Conservation (phyloP, 805 yeast species). For the Tetrapisispora iriomotensis region DNA sequence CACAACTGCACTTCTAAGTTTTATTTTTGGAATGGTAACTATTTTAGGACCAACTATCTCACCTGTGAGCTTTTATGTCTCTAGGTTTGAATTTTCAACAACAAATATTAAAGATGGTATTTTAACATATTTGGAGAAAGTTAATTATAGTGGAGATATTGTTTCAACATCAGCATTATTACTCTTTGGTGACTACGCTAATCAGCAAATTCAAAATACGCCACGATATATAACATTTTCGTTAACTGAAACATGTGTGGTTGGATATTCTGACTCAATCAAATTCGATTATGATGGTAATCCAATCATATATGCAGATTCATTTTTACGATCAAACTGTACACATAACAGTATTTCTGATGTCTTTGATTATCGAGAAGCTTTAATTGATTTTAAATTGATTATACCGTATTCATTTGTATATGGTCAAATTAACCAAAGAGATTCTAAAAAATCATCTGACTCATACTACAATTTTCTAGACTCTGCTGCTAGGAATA, state of each 20-base stretch:
- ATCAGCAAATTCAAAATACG: constrained; percentile 14
- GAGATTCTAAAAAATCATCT: no score
- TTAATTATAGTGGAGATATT: constrained; percentile 23
- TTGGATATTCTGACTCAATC: neutral
- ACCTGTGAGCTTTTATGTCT: constrained; percentile 17
- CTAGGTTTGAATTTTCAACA: constrained; percentile 17
- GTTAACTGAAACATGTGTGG: constrained; percentile 20
- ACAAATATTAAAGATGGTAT: constrained; percentile 21
- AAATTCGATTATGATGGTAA: neutral
- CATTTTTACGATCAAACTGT: neutral
- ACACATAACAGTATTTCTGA: constrained; percentile 1
- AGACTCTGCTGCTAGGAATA: constrained; percentile 5
- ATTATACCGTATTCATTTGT: no score
- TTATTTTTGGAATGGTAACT: constrained; percentile 14
- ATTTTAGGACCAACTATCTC: constrained; percentile 14
- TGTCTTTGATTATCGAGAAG: constrained; percentile 23
- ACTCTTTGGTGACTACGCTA: constrained; percentile 22
- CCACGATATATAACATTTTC: constrained; percentile 22
- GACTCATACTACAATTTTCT: constrained; percentile 11
- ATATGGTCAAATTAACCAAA: constrained; percentile 16
- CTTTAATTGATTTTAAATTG: constrained; percentile 12
- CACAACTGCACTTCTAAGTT: constrained; percentile 13
- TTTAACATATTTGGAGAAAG: constrained; percentile 14
- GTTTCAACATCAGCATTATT: constrained; percentile 25
- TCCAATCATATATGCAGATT: neutral